Evolutionary conservation across 2,329 filamentous ascomycete genomes (phyloP).

Genomic region (Fusarium foetens): DNA sequence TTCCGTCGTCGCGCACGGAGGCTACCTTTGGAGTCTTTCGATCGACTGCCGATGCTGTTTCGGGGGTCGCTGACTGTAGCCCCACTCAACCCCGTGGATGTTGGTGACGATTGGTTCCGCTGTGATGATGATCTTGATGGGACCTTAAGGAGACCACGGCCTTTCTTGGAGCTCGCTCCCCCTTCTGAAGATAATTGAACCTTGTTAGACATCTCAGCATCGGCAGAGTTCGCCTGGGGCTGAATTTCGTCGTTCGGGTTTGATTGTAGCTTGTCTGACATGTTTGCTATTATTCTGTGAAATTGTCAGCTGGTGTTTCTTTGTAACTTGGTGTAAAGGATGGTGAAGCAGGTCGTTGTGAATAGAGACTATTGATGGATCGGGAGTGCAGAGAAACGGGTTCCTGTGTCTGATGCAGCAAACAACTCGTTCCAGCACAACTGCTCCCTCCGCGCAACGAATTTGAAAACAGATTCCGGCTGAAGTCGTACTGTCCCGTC

Average conservation of each 20-base stretch:
- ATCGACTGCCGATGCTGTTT: conserved; percentile 71
- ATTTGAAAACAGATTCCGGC: neutral
- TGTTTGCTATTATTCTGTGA: conserved; percentile 44
- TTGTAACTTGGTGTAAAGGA: conserved; percentile 3
- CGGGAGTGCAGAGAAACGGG: neutral
- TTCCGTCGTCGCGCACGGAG: conserved; percentile 71
- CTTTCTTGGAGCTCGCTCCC: conserved; percentile 58
- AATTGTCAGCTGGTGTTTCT: conserved; percentile 33
- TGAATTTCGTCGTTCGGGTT: conserved; percentile 48
- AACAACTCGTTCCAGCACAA: neutral
- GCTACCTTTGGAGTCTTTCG: conserved; percentile 73
- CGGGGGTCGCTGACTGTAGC: conserved; percentile 67
- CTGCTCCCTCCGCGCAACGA: neutral
- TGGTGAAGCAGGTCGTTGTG: conserved; percentile 5
- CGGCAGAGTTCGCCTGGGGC: conserved; percentile 48
- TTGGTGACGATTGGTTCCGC: conserved; percentile 68
- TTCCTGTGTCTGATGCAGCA: neutral
- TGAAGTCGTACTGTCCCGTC: conserved; percentile 3
- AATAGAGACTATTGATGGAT: neutral
- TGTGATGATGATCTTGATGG: conserved; percentile 71
- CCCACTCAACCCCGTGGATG: conserved; percentile 69
- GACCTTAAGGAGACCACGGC: conserved; percentile 64
- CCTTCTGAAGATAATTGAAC: conserved; percentile 56
- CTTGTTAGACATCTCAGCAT: conserved; percentile 56
- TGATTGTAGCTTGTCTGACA: conserved; percentile 48